These are phyloP conservation scores for Hemileia vastatrix DNA, from an alignment of 1,284 basidiomycete genomes.

Conservation along the genomic window DNA sequence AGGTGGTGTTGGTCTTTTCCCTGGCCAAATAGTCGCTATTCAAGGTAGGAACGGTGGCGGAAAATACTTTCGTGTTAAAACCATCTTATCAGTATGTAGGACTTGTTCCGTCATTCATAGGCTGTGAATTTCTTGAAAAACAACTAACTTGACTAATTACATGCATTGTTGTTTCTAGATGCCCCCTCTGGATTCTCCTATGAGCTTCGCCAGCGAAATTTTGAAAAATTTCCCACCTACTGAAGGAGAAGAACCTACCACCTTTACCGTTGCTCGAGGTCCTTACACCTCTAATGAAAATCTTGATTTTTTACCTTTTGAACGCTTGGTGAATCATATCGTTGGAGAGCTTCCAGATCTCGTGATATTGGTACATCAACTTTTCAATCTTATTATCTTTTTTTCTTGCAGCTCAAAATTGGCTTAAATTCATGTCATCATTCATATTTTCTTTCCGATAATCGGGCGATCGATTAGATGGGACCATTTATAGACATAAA, in stretches of 20 bases:
- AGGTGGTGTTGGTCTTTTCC: conserved; percentile 69
- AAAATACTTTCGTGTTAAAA: conserved; percentile 69
- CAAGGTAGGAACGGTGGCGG: conserved; percentile 85
- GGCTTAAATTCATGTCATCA: too few relatives aligned
- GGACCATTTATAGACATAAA: conserved; percentile 77
- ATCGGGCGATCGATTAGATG: too few relatives aligned
- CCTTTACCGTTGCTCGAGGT: conserved; percentile 62
- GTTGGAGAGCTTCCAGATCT: conserved; percentile 61
- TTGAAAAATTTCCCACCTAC: conserved; percentile 40
- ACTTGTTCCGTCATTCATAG: background rate
- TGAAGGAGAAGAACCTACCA: conserved; percentile 50
- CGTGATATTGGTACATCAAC: conserved; percentile 72
- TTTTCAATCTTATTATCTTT: too few relatives aligned
- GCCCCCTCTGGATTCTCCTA: conserved; percentile 44
- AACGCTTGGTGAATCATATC: conserved; percentile 54
- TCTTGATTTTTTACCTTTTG: conserved; percentile 63
- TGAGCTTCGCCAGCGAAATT: conserved; percentile 38
- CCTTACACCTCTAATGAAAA: conserved; percentile 72
- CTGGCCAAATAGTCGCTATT: conserved; percentile 78
- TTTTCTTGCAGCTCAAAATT: too few relatives aligned
- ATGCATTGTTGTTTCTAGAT: conserved; percentile 38
- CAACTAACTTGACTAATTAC: conserved; percentile 42
- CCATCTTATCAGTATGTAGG: conserved; percentile 61
- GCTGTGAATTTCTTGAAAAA: conserved; percentile 37
- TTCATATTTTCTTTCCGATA: too few relatives aligned